Percentiles rank a stretch among this genome's conserved stretches.
phyloP scores from a whole-genome alignment of 257 asterid genomes.

The Jacaranda copaia region DNA sequence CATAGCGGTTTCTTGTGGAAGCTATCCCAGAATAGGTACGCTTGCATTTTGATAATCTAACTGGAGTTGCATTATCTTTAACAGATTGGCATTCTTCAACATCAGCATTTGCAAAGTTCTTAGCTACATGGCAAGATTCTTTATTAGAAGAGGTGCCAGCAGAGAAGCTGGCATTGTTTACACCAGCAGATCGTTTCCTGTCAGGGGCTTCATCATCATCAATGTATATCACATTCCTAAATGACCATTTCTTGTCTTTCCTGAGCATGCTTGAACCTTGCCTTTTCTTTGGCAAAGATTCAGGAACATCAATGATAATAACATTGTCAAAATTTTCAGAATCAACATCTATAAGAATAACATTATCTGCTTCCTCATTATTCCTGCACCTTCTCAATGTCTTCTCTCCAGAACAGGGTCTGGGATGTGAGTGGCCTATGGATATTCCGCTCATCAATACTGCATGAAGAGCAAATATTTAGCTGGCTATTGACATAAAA shows the following conservation, averaged over 20 bases:
- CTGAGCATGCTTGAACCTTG: slow-evolving; percentile 40
- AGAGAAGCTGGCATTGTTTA: slow-evolving; percentile 33
- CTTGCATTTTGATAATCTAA: slow-evolving; percentile 83
- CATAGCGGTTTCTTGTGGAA: slow-evolving; percentile 52
- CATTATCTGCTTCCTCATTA: slow-evolving; percentile 46
- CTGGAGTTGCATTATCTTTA: slow-evolving; percentile 63
- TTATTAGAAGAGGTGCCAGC: slow-evolving; percentile 56
- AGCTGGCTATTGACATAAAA: slow-evolving; percentile 22
- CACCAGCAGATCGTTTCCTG: slow-evolving; percentile 35
- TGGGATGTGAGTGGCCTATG: slow-evolving; percentile 47
- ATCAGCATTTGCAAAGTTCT: slow-evolving; percentile 34
- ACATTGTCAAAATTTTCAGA: slow-evolving; percentile 52
- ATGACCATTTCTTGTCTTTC: slow-evolving; percentile 34
- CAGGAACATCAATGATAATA: slow-evolving; percentile 71
- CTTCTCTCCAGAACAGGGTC: slow-evolving; percentile 55
- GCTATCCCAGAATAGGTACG: slow-evolving; percentile 88
- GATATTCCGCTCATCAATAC: slow-evolving; percentile 66
- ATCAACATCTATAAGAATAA: slow-evolving; percentile 73
- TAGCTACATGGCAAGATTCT: slow-evolving; percentile 40
- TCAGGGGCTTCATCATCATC: slow-evolving; percentile 77
- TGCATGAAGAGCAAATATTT: slow-evolving; percentile 32
- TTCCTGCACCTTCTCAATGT: slow-evolving; percentile 58
- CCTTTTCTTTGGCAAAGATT: slow-evolving; percentile 47
- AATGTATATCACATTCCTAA: slow-evolving; percentile 61
- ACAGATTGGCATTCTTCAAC: slow-evolving; percentile 53